These are phyloP conservation scores for Anaeramoeba flamelloides DNA, from an alignment of 78 protist species.

Conservation along the genomic window DNA sequence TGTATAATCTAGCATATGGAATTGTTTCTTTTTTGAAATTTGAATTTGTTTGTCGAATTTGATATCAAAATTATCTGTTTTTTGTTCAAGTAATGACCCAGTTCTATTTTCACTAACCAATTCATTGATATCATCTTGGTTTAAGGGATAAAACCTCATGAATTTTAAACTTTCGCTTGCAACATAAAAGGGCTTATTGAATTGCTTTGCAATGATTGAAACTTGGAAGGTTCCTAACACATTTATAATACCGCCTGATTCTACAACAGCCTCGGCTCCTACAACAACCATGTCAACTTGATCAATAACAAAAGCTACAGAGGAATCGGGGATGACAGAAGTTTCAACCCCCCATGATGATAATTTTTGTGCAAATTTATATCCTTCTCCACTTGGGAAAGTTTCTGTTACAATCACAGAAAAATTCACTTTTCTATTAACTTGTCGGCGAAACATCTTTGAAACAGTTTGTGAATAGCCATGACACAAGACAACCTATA, in stretches of 20 bases:
- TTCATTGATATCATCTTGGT: slow-evolving; percentile 46
- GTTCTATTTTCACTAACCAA: neutral
- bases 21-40: neutral
- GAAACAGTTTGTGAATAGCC: neutral
- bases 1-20: slow-evolving; percentile 73
- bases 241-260: slow-evolving; percentile 91
- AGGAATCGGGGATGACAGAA: slow-evolving; percentile 65
- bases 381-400: neutral
- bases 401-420: neutral
- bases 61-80: neutral
- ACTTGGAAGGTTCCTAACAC: slow-evolving; percentile 25
- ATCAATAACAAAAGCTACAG: slow-evolving; percentile 49
- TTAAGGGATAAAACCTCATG: slow-evolving; percentile 60
- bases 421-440: neutral
- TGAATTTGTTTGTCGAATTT: neutral
- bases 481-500: neutral
- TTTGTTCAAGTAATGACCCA: too few species aligned
- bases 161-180: slow-evolving; percentile 91
- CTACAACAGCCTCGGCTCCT: slow-evolving; percentile 94
- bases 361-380: slow-evolving; percentile 23
- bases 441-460: neutral
- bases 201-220: slow-evolving; percentile 65
- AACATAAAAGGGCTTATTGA: slow-evolving; percentile 73
- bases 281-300: slow-evolving; percentile 59
- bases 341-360: slow-evolving; percentile 44